Evolutionary conservation across 208 protist species (phyloP), one percentile per base, ranked within the genome.

Genomic region (Trypanosoma rangeli): DNA sequence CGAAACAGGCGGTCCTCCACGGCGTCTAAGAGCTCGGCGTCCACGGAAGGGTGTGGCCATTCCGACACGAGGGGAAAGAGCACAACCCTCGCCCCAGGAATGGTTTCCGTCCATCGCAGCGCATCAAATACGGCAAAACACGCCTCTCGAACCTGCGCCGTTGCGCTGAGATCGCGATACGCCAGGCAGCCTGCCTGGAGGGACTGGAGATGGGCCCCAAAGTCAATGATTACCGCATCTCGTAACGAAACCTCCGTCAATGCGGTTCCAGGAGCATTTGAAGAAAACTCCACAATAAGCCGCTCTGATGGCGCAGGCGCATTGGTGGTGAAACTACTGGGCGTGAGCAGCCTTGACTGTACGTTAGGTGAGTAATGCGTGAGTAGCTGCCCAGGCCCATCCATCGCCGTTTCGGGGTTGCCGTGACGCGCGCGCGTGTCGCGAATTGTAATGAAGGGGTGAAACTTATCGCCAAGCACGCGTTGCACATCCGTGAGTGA

Each of bases 1-100:
- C 94, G 89, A 64, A 96, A 96, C 1, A 97, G 74, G 24, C 94
- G 80, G 73, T 97, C 94, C 54, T 96, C 89, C 9, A 97, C 86
- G 12, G 94, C 91, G 4, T 54, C 85, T 33, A 95, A 56, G 29
- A 96, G 72, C 26, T 95, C 90, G 5, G 48, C 54, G 52, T 89
- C 74, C 3, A 63, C 74, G 3, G 31, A 12, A 18, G n/a, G 31
- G 39, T 76, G 62, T 24, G 76, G 68, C 86, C 88, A 95, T 67
- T 93, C 90, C n/a, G 89, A 92, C 20, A 97, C 70, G 33, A 94
- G 77, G 1, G 94, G 94, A 57, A 97, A 93, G 5, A 97, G 46
- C 44, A 94, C 88, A 15, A 78, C 60, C 42, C 67, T 67, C 8
- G 86, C 91, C 18, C 79, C 82, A 24, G 60, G 49, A 28, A 96